Evolutionary conservation across 148 eudicot species (phyloP), one percentile per base, ranked within the genome.

Genomic region (Suaeda aralocaspica): DNA sequence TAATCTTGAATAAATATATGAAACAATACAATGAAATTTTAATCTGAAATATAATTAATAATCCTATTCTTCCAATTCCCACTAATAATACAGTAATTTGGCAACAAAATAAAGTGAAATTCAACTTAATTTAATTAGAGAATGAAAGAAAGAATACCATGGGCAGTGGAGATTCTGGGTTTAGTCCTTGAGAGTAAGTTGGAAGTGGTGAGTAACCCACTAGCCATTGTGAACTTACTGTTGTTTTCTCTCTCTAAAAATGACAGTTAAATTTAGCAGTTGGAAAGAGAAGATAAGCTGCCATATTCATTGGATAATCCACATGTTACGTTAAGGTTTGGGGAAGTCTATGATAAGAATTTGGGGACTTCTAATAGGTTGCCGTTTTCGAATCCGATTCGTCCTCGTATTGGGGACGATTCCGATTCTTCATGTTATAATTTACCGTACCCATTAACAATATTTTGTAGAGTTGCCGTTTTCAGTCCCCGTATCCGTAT

Each of bases 181-280:
- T 70, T 64, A 0, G 58, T 29, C 10, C 48, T 18, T 0, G 70
- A 56, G 66, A 57, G 10, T 25, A 70, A 64, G 41, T 50, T 70
- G 0, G 79, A 65, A 25, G 79, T 64, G 49, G 74, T 49, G 41
- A 76, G 78, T 28, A 76, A 16, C 0, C 69, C 78, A 55, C 29
- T 64, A n/a, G 70, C 74, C 79, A 76, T 76, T 55, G 53, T 21
- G 55, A 4, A 6, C 39, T 69, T 21, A 28, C 24, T 16, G 41
- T 0, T 55, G 25, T 67, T 36, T 28, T 55, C 12, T 56, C 58
- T 49, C 11, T 22, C 53, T 28, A 46, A 48, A 24, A 22, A 53
- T 48, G 53, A 56, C 69, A 36, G 68, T 30, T 48, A 28, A 29
- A 16, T 49, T 48, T 45, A 30, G 31, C 36, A 18, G 26, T 7